Evolutionary conservation across 73 alveolate species (phyloP), one percentile per base, ranked within the genome.

Genomic region (Stentor roeselii): DNA sequence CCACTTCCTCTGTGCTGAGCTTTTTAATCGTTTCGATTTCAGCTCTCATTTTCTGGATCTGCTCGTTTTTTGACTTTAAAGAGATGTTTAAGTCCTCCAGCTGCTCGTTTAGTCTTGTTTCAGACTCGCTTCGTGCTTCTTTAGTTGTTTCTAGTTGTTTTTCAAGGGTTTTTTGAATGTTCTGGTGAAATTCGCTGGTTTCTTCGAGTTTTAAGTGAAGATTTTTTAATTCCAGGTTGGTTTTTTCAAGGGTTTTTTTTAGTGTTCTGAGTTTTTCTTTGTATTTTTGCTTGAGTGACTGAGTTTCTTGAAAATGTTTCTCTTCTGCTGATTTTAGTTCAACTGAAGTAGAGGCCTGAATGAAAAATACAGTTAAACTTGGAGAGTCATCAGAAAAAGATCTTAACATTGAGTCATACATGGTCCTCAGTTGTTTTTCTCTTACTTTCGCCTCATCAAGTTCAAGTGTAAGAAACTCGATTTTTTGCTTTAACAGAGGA

Each of bases 401-500:
- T 50, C 67, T 2, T 15, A 67, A 11, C 80, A 67, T 67, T 2
- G 80, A 67, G 27, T 67, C 80, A 34, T 67, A 67, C 80, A 67
- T 67, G 34, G n/a, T 30, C 34, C 34, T 67, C 80, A 67, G 11
- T 67, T 67, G 80, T 27, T 14, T 34, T 32, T 67, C 80, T 67
- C 37, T 67, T 1, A 40, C 37, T 67, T 67, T 67, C 2, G 80
- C 80, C 21, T 67, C 80, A 67, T 67, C 80, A 1, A 67, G 80
- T 32, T 67, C 80, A 27, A 67, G 34, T 32, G 21, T 36, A n/a
- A 67, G 37, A 2, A 67, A 67, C 37, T 67, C 80, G 0, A 67
- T 36, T 2, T 67, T 21, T 2, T 67, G 80, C 34, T 67, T 67
- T 1, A 67, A 32, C n/a, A 67, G 41, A 21, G 11, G 41, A 11